phyloP scores from a whole-genome alignment of 2,329 filamentous ascomycete genomes.

The Peltaster fructicola region DNA sequence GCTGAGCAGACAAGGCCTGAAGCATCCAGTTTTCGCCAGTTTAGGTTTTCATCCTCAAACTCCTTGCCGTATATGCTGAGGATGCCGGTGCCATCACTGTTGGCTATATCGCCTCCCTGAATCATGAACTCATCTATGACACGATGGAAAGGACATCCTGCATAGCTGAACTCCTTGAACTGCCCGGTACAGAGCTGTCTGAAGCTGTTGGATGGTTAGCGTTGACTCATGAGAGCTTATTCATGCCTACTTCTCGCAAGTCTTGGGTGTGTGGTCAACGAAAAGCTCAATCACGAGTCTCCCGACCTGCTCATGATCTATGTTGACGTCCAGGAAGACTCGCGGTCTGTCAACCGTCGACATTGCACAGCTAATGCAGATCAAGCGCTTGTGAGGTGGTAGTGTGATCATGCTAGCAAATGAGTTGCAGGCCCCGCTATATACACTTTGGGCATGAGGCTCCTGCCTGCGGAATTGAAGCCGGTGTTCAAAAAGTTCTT shows the following conservation, averaged over 20 bases:
- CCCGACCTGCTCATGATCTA: slow-evolving; percentile 24
- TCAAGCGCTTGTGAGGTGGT: no score
- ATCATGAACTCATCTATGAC: slow-evolving; percentile 29
- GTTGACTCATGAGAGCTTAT: slow-evolving; percentile 1
- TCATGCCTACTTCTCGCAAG: slow-evolving; percentile 26
- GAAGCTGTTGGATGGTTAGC: slow-evolving; percentile 20
- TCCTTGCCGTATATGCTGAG: slow-evolving; percentile 23
- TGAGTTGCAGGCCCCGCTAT: no score
- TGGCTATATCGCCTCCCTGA: slow-evolving; percentile 26
- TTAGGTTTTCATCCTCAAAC: slow-evolving; percentile 25
- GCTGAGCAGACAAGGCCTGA: slow-evolving; percentile 25
- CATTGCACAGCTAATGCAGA: no score
- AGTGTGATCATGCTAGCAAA: no score
- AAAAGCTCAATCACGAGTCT: slow-evolving; percentile 29
- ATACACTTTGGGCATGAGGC: no score
- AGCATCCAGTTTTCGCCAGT: slow-evolving; percentile 24
- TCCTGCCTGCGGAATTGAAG: no score
- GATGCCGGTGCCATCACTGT: slow-evolving; percentile 24
- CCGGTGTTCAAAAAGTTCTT: neutral
- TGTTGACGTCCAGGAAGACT: slow-evolving; percentile 25
- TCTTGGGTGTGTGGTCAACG: slow-evolving; percentile 26
- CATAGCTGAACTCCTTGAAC: slow-evolving; percentile 21
- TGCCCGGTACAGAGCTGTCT: slow-evolving; percentile 26
- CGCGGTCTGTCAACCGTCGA: slow-evolving; percentile 16
- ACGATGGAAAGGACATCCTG: slow-evolving; percentile 22